phyloP scores from a whole-genome alignment of 306 rosid genomes.

The Delonix regia region DNA sequence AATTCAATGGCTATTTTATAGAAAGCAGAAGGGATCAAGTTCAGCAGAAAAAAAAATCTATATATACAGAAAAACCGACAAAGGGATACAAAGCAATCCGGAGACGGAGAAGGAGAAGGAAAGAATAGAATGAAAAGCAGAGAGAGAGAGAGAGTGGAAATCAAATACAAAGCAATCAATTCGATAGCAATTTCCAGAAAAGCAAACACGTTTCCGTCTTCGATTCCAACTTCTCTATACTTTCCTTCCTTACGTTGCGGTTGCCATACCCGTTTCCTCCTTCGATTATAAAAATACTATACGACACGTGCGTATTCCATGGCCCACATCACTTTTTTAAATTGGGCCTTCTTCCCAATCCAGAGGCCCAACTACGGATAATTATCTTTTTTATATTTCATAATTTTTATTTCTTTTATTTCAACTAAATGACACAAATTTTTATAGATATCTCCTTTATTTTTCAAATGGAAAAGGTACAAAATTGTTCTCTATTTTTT shows the following conservation, averaged over 20 bases:
- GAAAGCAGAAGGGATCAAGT: background rate
- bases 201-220: conserved; percentile 11
- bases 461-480: too few relatives aligned
- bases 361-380: background rate
- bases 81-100: background rate
- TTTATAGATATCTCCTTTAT: too few relatives aligned
- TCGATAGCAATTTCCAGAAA: conserved; percentile 32
- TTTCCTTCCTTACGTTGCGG: background rate
- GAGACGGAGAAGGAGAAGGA: background rate
- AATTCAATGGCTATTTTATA: background rate
- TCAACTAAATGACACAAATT: too few relatives aligned
- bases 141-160: conserved; percentile 14
- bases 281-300: background rate
- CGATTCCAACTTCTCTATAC: background rate
- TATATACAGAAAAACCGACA: background rate
- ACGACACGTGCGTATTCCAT: background rate
- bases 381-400: too few relatives aligned
- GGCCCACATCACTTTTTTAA: background rate
- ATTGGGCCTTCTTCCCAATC: background rate
- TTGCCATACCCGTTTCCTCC: background rate
- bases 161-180: background rate
- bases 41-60: background rate
- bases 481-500: too few relatives aligned
- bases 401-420: too few relatives aligned
- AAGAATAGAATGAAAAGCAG: background rate